Evolutionary conservation across 108 stramenopile genomes (phyloP).

Genomic region (Hondaea fermentalgiana): DNA sequence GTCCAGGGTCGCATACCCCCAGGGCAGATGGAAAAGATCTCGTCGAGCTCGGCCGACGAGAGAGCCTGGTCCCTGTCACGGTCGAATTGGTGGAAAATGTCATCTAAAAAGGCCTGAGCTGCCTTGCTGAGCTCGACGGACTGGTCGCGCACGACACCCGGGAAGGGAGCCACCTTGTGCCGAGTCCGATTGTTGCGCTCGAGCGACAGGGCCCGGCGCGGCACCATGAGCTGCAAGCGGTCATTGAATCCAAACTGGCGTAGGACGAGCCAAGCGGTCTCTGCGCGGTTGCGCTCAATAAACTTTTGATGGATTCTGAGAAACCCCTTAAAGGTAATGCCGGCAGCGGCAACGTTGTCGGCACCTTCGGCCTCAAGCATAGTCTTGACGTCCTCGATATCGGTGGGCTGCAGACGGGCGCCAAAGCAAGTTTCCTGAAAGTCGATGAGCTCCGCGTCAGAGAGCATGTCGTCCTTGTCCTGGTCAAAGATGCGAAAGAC

Average conservation of each 20-base stretch:
- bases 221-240: background rate
- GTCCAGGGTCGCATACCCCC: no score
- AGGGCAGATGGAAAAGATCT: background rate
- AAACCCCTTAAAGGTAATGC: background rate
- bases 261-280: background rate
- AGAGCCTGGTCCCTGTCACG: background rate
- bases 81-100: background rate
- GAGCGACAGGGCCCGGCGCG: background rate
- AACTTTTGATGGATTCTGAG: slow-evolving; percentile 8
- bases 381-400: background rate
- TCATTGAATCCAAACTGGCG: background rate
- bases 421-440: slow-evolving; percentile 4
- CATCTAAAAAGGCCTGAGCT: background rate
- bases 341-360: background rate
- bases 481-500: slow-evolving; percentile 3
- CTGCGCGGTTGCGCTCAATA: background rate
- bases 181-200: background rate
- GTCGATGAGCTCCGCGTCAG: background rate
- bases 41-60: background rate
- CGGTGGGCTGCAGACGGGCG: background rate
- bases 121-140: background rate
- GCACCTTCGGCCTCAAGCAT: background rate
- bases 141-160: background rate
- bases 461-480: slow-evolving; percentile 2
- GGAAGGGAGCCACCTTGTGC: background rate